These are phyloP conservation scores for Veloporphyrellus conicus DNA, from an alignment of 1,284 basidiomycete species.

Conservation along the genomic window DNA sequence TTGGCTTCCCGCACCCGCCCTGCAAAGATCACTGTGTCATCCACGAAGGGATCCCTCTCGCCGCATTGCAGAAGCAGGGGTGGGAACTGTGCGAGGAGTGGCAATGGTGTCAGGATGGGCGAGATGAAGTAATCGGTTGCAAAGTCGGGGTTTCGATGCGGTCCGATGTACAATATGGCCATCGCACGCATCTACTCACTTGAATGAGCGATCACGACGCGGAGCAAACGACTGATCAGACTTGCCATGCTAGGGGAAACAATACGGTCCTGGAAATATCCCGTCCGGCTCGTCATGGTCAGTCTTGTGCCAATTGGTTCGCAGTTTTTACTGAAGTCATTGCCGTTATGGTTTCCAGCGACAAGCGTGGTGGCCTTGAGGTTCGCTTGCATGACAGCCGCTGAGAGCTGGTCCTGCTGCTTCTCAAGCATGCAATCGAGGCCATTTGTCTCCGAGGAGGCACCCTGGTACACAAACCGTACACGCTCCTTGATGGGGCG, in stretches of 20 bases:
- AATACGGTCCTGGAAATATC: conserved; percentile 90
- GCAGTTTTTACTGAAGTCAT: conserved; percentile 34
- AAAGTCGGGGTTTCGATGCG: conserved; percentile 88
- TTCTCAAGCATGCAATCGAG: conserved; percentile 39
- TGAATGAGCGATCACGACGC: conserved; percentile 8
- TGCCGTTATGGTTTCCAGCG: conserved; percentile 24
- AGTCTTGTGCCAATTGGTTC: conserved; percentile 77
- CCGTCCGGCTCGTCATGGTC: conserved; percentile 94
- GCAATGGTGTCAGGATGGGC: conserved; percentile 82
- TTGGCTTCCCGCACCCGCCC: conserved; percentile 92
- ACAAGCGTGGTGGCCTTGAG: conserved; percentile 38
- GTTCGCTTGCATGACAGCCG: conserved; percentile 49
- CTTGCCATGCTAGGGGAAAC: conserved; percentile 89
- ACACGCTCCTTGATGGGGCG: conserved; percentile 60
- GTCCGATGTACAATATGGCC: conserved; percentile 96
- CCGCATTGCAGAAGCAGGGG: conserved; percentile 90
- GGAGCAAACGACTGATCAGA: conserved; percentile 1
- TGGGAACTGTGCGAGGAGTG: conserved; percentile 87
- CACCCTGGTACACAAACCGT: conserved; percentile 45
- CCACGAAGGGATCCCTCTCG: conserved; percentile 95
- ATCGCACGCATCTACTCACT: conserved; percentile 88
- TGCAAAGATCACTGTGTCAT: conserved; percentile 93
- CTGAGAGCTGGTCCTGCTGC: conserved; percentile 46
- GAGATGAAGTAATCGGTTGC: conserved; percentile 93
- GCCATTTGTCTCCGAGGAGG: conserved; percentile 13